phyloP scores from a whole-genome alignment of 1,284 basidiomycete species.

The Agroathelia rolfsii region DNA sequence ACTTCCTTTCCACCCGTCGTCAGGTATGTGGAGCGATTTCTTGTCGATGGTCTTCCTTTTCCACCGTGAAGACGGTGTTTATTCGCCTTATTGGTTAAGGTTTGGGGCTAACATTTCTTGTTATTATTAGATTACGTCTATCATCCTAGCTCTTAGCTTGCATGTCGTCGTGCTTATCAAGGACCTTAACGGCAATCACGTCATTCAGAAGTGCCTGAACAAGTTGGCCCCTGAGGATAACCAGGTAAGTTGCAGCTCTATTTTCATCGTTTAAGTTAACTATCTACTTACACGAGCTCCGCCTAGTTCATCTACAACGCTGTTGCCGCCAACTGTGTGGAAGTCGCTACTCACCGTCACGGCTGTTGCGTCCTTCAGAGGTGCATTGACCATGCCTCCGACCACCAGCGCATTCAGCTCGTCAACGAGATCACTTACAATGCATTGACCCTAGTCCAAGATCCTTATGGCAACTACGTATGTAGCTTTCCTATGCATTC shows the following conservation, averaged over 20 bases:
- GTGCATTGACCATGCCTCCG: slow-evolving; percentile 97
- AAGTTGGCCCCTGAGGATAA: slow-evolving; percentile 97
- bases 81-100: slow-evolving; percentile 32
- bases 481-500: slow-evolving; percentile 22
- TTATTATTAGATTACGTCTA: slow-evolving; percentile 96
- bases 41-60: too few species aligned
- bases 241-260: slow-evolving; percentile 46
- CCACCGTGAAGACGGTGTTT: too few species aligned
- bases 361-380: slow-evolving; percentile 98
- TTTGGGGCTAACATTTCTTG: slow-evolving; percentile 66
- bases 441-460: slow-evolving; percentile 94
- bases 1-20: slow-evolving; percentile 92
- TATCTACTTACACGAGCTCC: slow-evolving; percentile 7
- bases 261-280: slow-evolving; percentile 6
- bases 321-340: slow-evolving; percentile 96
- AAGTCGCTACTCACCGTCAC: slow-evolving; percentile 98
- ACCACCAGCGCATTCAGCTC: slow-evolving; percentile 90
- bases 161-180: slow-evolving; percentile 99
- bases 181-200: slow-evolving; percentile 98
- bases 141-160: slow-evolving; percentile 93
- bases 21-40: slow-evolving; percentile 70
- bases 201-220: slow-evolving; percentile 99
- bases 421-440: slow-evolving; percentile 99
- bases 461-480: slow-evolving; percentile 96
- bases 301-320: slow-evolving; percentile 96